Conservation (phyloP, 2,329 filamentous ascomycete species). For the Aspergillus fructus region DNA sequence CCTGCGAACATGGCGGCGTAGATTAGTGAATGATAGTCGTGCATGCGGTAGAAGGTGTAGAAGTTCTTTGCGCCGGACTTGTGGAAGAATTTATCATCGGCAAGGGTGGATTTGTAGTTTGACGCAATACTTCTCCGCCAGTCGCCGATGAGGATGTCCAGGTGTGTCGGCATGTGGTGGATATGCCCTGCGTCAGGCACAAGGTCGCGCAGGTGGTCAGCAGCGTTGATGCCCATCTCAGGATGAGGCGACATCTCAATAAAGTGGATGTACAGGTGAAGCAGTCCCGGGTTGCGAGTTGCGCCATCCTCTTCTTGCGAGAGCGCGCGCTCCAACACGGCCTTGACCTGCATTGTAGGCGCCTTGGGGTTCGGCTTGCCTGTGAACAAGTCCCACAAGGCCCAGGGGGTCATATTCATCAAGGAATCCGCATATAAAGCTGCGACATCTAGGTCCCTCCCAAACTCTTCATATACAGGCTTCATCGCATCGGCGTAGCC, state of each 20-base stretch:
- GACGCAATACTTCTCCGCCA: constrained; percentile 66
- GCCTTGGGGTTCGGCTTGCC: constrained; percentile 57
- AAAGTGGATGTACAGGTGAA: constrained; percentile 75
- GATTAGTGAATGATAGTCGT: constrained; percentile 72
- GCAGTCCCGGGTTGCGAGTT: constrained; percentile 63
- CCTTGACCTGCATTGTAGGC: constrained; percentile 58
- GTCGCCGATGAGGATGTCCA: constrained; percentile 73
- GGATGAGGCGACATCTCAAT: constrained; percentile 73
- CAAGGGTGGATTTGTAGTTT: constrained; percentile 65
- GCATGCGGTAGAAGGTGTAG: constrained; percentile 73
- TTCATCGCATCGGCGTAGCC: constrained; percentile 64
- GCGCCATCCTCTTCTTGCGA: constrained; percentile 43
- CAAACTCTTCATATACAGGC: constrained; percentile 52
- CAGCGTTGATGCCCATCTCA: constrained; percentile 60
- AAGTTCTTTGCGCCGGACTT: constrained; percentile 63
- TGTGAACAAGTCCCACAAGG: constrained; percentile 61
- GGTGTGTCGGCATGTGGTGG: constrained; percentile 74
- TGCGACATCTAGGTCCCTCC: constrained; percentile 61
- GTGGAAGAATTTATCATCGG: constrained; percentile 66
- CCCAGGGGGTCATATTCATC: constrained; percentile 67
- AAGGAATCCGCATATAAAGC: constrained; percentile 64
- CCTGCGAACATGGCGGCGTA: constrained; percentile 79
- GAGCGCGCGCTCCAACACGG: constrained; percentile 61
- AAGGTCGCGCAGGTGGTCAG: constrained; percentile 64
- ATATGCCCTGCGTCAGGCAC: constrained; percentile 70